These are phyloP conservation scores for Elongisporangium senticosum DNA, from an alignment of 352 stramenopile genomes.

Conservation along the genomic window DNA sequence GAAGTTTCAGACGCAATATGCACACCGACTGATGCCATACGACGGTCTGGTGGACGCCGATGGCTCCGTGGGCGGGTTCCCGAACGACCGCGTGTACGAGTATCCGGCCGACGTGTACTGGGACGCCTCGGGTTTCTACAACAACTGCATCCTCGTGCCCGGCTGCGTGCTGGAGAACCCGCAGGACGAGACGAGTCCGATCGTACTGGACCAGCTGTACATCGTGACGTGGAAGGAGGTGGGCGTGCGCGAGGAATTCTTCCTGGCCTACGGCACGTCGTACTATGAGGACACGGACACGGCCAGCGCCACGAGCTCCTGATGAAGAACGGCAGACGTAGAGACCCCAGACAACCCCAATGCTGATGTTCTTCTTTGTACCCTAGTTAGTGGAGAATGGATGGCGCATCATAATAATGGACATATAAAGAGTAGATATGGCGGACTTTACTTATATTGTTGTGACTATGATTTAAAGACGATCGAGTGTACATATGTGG, in stretches of 20 bases:
- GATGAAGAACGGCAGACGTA: constrained; percentile 25
- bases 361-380: not conserved
- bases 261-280: constrained; percentile 83
- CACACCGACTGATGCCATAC: constrained; percentile 73
- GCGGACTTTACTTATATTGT: not conserved
- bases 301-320: constrained; percentile 28
- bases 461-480: constrained; percentile 2
- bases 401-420: not conserved
- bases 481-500: not conserved
- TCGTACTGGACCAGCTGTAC: constrained; percentile 82
- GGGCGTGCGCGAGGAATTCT: constrained; percentile 78
- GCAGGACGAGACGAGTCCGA: constrained; percentile 67
- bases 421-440: constrained; percentile 4
- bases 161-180: constrained; percentile 80
- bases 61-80: constrained; percentile 76
- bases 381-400: not conserved
- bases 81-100: constrained; percentile 86
- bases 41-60: constrained; percentile 82
- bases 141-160: constrained; percentile 87
- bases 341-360: not conserved
- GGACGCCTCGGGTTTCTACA: constrained; percentile 85
- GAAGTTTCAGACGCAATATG: constrained; percentile 87
- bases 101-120: constrained; percentile 83
- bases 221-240: constrained; percentile 89
- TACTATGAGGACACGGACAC: constrained; percentile 87